Evolutionary conservation across 2,329 filamentous ascomycete genomes (phyloP).

Genomic region (Paracorniculantispora psalliotae): DNA sequence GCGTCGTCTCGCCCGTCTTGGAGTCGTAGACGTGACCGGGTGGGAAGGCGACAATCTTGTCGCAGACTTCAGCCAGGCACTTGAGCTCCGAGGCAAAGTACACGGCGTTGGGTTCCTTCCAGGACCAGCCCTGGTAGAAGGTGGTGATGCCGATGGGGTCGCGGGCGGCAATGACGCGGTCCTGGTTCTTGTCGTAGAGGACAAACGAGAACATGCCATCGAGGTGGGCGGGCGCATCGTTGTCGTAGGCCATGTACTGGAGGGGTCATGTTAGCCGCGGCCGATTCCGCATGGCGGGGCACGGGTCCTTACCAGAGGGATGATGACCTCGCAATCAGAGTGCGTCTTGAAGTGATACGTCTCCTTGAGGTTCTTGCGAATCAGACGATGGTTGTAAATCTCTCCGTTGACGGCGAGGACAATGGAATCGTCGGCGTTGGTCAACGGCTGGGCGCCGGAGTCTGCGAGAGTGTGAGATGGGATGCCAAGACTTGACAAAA

Average conservation of each 20-base stretch:
- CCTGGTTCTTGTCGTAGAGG: constrained; percentile 89
- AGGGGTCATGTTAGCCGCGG: background rate
- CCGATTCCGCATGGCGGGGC: background rate
- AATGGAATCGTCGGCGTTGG: constrained; percentile 84
- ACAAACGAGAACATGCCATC: constrained; percentile 99
- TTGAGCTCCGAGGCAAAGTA: constrained; percentile 99
- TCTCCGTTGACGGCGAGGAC: constrained; percentile 97
- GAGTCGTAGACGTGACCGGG: constrained; percentile 96
- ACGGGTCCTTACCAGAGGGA: constrained; percentile 68
- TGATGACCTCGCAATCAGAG: constrained; percentile 98
- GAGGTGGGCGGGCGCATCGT: constrained; percentile 87
- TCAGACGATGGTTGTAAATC: constrained; percentile 97
- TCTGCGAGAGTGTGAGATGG: constrained; percentile 48
- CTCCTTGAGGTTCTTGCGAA: constrained; percentile 79
- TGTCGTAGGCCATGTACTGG: constrained; percentile 85
- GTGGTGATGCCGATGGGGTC: constrained; percentile 97
- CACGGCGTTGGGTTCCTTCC: constrained; percentile 72
- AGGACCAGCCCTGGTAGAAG: constrained; percentile 92
- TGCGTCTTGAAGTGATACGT: constrained; percentile 97
- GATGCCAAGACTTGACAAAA: constrained; percentile 8
- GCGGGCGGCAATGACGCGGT: constrained; percentile 87
- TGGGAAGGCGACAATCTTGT: constrained; percentile 90
- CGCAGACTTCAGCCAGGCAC: constrained; percentile 86
- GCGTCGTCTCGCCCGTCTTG: constrained; percentile 74
- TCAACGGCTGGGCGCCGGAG: constrained; percentile 89